phyloP scores from a whole-genome alignment of 495 filamentous ascomycete species.

The Penicillium maclennaniae region DNA sequence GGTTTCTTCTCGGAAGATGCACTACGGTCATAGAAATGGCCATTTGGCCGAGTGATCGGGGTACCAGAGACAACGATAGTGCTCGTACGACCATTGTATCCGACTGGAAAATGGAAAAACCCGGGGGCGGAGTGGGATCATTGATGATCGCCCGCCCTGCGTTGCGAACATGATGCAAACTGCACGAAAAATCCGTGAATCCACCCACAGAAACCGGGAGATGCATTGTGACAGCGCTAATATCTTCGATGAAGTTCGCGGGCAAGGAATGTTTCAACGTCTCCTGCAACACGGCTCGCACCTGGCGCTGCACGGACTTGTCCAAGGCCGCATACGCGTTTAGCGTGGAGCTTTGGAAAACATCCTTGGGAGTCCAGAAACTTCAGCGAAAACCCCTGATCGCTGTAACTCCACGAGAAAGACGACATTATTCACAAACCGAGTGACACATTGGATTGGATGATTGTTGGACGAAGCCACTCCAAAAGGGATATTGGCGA shows the following conservation, averaged over 20 bases:
- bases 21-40: constrained; percentile 58
- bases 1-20: constrained; percentile 18
- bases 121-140: constrained; percentile 32
- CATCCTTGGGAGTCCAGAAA: constrained; percentile 14
- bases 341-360: constrained; percentile 51
- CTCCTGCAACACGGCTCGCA: constrained; percentile 43
- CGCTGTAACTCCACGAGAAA: constrained; percentile 52
- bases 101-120: constrained; percentile 34
- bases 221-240: constrained; percentile 60
- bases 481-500: constrained; percentile 82
- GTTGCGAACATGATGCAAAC: constrained; percentile 32
- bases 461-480: constrained; percentile 60
- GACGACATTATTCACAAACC: constrained; percentile 26
- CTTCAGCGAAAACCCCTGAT: constrained; percentile 22
- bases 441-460: constrained; percentile 36
- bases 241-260: constrained; percentile 43
- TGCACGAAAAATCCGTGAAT: constrained; percentile 74
- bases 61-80: constrained; percentile 70
- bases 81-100: constrained; percentile 72
- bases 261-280: constrained; percentile 44
- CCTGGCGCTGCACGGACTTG: constrained; percentile 55
- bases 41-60: constrained; percentile 62
- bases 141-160: constrained; percentile 29
- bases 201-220: constrained; percentile 75
- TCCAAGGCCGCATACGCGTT: constrained; percentile 74